These are phyloP conservation scores for Vanrija sp. DNA, from an alignment of 1,284 basidiomycete genomes.

Conservation along the genomic window DNA sequence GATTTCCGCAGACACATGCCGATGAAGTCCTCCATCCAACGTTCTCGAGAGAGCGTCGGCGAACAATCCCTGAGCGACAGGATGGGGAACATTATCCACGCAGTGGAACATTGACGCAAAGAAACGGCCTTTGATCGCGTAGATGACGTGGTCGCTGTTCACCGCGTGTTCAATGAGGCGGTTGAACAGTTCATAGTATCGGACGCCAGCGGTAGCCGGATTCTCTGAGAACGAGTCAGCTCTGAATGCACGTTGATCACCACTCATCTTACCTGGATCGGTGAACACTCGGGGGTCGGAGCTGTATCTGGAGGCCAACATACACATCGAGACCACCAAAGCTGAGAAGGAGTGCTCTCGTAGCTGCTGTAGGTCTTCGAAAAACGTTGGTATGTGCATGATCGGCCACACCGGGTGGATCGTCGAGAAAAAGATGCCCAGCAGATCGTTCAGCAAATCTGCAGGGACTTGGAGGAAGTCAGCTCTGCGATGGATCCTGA, in stretches of 20 bases:
- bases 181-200: constrained; percentile 11
- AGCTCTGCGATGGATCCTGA: not conserved
- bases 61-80: constrained; percentile 12
- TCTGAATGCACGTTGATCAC: too few relatives aligned
- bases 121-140: constrained; percentile 16
- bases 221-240: constrained; percentile 1
- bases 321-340: constrained; percentile 14
- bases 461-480: constrained; percentile 3
- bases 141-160: constrained; percentile 16
- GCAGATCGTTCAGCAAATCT: constrained; percentile 10
- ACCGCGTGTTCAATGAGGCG: constrained; percentile 16
- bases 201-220: constrained; percentile 13
- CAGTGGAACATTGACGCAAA: constrained; percentile 19
- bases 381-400: constrained; percentile 16
- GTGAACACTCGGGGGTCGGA: constrained; percentile 5
- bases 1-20: constrained; percentile 1
- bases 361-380: constrained; percentile 7
- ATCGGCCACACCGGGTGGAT: constrained; percentile 20
- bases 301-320: constrained; percentile 12
- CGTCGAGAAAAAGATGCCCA: constrained; percentile 15
- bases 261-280: constrained; percentile 2
- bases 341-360: constrained; percentile 12
- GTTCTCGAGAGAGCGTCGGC: constrained; percentile 11
- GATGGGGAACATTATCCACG: constrained; percentile 20
- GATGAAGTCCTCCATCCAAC: constrained; percentile 12